Evolutionary conservation across 176 grass and related monocot genomes (phyloP), one percentile per base, ranked within the genome.

Genomic region (Oryza meridionalis): DNA sequence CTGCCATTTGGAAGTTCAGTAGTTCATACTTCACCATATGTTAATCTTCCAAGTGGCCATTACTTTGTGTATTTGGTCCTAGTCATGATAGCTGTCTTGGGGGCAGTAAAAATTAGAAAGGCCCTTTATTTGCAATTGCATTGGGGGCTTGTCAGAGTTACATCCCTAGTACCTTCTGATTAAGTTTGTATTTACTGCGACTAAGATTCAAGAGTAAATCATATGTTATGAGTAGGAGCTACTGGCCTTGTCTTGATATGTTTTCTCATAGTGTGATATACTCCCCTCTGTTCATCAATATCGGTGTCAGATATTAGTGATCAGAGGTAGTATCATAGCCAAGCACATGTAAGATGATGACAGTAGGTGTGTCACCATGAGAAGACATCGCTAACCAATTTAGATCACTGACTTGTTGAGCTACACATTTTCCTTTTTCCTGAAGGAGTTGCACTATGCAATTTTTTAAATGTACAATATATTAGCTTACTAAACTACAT

Each of bases 21-120:
- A n/a, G n/a, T 37, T 46, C 0, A 5, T 77, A n/a, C 58, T 62
- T 2, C 58, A 62, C n/a, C 58, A 24, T 62, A 62, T 58, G 2
- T 87, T 75, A 72, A 72, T 44, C 55, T 68, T 19, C 5, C 42
- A 1, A 3, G 25, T 70, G 46, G 14, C 49, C 38, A n/a, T 67
- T 78, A 31, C 73, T 67, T 4, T 17, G 53, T 67, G 44, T 31
- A 10, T 22, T 45, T 67, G 68, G n/a, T 11, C 65, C 44, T 81
- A 80, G 2, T 72, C 7, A 63, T 12, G 49, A 73, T 79, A 84
- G 45, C 4, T 78, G 35, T 66, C 68, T 6, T 11, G 62, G 63
- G 19, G 67, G 27, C 29, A 59, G 11, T 69, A 2, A 21, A 22
- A 67, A 42, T 61, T 61, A 61, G 55, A 61, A 61, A 9, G 21